A percentile compares a stretch with the other conserved stretches of the same genome.
phyloP scores from a whole-genome alignment of 2,329 filamentous ascomycete species.

The Aspergillus latus region DNA sequence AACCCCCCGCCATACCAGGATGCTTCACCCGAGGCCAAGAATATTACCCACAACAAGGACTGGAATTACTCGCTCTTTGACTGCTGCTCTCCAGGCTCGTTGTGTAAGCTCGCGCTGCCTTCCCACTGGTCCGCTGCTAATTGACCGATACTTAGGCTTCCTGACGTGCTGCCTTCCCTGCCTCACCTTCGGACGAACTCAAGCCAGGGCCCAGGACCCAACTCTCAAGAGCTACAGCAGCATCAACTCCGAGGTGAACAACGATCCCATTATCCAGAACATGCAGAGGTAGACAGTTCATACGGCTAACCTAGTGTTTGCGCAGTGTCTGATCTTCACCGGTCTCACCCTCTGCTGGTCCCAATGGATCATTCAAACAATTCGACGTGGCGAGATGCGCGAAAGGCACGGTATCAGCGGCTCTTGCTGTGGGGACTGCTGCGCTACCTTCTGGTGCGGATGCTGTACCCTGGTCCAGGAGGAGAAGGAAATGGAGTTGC shows the following conservation, averaged over 20 bases:
- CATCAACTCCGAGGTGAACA: slow-evolving; percentile 14
- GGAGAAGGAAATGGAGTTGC: slow-evolving; percentile 23
- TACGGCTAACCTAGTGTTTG: not conserved
- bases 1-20: slow-evolving; percentile 8
- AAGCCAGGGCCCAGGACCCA: slow-evolving; percentile 14
- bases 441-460: slow-evolving; percentile 17
- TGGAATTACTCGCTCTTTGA: slow-evolving; percentile 22
- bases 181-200: slow-evolving; percentile 21
- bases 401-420: slow-evolving; percentile 19
- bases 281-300: too few relatives aligned
- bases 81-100: slow-evolving; percentile 17
- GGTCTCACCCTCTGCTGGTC: slow-evolving; percentile 13
- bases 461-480: slow-evolving; percentile 25
- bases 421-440: slow-evolving; percentile 22
- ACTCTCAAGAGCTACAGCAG: slow-evolving; percentile 10
- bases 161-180: slow-evolving; percentile 21
- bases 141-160: slow-evolving; percentile 10
- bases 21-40: not conserved
- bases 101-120: slow-evolving; percentile 15
- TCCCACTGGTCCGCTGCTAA: not conserved
- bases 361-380: slow-evolving; percentile 25
- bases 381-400: slow-evolving; percentile 19
- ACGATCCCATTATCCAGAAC: not conserved
- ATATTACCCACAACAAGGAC: slow-evolving; percentile 10
- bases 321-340: slow-evolving; percentile 18